Conservation (phyloP, 2,329 filamentous ascomycete genomes). For the Paracorniculantispora psalliotae region DNA sequence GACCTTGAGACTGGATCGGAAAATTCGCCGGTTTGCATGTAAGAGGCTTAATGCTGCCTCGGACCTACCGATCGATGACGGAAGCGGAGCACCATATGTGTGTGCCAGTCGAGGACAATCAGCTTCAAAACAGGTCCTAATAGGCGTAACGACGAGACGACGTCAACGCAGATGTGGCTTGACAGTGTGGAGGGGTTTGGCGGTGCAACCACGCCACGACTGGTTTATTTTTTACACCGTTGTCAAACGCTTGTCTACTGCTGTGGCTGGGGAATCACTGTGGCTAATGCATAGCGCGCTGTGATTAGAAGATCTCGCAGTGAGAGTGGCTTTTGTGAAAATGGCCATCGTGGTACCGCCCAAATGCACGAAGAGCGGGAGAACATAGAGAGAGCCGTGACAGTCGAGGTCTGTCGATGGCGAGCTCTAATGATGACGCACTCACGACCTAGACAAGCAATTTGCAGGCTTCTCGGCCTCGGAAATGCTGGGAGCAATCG, state of each 20-base stretch:
- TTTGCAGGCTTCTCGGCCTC: not conserved
- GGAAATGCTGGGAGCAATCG: not conserved
- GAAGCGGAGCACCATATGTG: not conserved
- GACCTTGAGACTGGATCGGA: not conserved
- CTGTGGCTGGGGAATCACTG: not conserved
- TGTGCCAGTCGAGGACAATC: not conserved
- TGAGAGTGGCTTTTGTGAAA: not conserved
- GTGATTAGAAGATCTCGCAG: too few species aligned
- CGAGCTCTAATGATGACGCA: conserved; percentile 2
- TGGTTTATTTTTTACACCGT: not conserved
- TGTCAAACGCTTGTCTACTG: not conserved
- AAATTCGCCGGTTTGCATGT: not conserved
- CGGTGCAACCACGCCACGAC: not conserved
- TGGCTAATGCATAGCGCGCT: not conserved
- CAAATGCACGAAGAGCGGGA: not conserved
- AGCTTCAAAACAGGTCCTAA: not conserved
- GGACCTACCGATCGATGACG: not conserved
- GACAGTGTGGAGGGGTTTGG: conserved; percentile 1
- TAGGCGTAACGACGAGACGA: conserved; percentile 5
- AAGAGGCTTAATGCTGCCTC: not conserved
- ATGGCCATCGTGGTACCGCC: not conserved
- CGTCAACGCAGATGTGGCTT: conserved; percentile 12
- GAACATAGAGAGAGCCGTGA: not conserved
- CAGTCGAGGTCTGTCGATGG: not conserved
- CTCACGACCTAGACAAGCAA: not conserved